A percentile compares a stretch with the other conserved stretches of the same genome.
Conservation (phyloP, 2,329 filamentous ascomycete genomes). For the Ascochyta pisi region DNA sequence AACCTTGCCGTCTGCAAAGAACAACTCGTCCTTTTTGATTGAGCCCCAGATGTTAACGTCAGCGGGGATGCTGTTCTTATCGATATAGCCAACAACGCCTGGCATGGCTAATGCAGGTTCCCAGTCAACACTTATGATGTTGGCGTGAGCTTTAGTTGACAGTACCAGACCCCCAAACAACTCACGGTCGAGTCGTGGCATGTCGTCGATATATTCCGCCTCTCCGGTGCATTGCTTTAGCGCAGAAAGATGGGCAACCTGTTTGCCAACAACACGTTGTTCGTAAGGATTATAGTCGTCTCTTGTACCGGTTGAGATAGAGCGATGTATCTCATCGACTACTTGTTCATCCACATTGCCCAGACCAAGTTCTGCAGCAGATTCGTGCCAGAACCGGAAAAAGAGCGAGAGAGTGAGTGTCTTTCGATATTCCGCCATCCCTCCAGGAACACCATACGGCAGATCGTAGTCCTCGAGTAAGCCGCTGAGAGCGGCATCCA, state of each 20-base stretch:
- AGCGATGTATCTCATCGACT: constrained; percentile 80
- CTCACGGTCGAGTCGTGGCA: constrained; percentile 82
- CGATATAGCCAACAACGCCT: constrained; percentile 83
- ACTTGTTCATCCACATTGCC: constrained; percentile 71
- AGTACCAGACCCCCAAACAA: constrained; percentile 86
- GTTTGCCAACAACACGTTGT: constrained; percentile 81
- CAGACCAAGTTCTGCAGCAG: constrained; percentile 67
- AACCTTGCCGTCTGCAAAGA: constrained; percentile 89
- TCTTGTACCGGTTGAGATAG: constrained; percentile 77
- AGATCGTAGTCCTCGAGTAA: constrained; percentile 85
- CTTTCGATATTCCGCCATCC: constrained; percentile 95
- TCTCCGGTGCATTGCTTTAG: constrained; percentile 92
- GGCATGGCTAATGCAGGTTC: constrained; percentile 80
- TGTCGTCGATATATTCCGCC: constrained; percentile 94
- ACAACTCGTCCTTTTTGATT: constrained; percentile 79
- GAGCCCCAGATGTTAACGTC: constrained; percentile 91
- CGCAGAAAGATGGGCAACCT: constrained; percentile 83
- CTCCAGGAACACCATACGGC: constrained; percentile 85
- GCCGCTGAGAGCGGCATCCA: constrained; percentile 85
- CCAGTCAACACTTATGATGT: constrained; percentile 79
- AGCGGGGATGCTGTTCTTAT: constrained; percentile 79
- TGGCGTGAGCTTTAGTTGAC: constrained; percentile 86
- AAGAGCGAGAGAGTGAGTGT: constrained; percentile 90
- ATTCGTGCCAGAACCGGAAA: constrained; percentile 95
- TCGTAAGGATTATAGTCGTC: constrained; percentile 81